phyloP scores from a whole-genome alignment of 768 basidiomycete genomes.

The Chalciporus chontae region DNA sequence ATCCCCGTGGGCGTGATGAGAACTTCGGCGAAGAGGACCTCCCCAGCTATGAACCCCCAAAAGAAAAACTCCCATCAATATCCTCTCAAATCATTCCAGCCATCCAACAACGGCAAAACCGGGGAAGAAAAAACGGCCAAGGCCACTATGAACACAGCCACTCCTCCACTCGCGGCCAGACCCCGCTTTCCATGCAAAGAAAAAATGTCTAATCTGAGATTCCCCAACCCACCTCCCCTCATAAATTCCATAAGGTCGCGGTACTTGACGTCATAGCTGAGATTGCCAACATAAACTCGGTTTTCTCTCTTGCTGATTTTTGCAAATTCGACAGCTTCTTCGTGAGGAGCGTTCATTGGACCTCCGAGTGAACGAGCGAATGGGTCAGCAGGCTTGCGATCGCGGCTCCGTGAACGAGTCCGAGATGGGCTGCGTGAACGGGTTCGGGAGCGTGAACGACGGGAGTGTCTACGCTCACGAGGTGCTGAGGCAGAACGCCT shows the following conservation, averaged over 20 bases:
- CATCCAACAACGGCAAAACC: conserved; percentile 45
- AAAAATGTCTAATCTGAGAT: conserved; percentile 58
- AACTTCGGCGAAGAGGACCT: conserved; percentile 99
- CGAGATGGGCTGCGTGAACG: conserved; percentile 54
- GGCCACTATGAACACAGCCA: conserved; percentile 34
- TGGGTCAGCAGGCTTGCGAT: conserved; percentile 57
- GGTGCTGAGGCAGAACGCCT: conserved; percentile 61
- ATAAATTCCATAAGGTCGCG: conserved; percentile 99
- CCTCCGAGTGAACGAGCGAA: conserved; percentile 82
- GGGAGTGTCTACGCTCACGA: conserved; percentile 49
- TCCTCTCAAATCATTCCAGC: conserved; percentile 65
- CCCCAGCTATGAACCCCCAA: conserved; percentile 94
- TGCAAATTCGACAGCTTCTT: conserved; percentile 93
- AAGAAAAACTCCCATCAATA: conserved; percentile 92
- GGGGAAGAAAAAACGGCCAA: conserved; percentile 37
- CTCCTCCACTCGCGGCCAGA: conserved; percentile 27
- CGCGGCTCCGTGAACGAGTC: conserved; percentile 52
- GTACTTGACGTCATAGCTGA: conserved; percentile 98
- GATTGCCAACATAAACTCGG: conserved; percentile 97
- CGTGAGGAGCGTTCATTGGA: conserved; percentile 86
- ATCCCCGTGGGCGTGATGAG: conserved; percentile 94
- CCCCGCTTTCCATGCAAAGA: conserved; percentile 38
- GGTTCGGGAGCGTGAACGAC: conserved; percentile 63
- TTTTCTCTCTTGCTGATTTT: conserved; percentile 98
- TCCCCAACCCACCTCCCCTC: conserved; percentile 98